Conservation (phyloP, 2,329 filamentous ascomycete genomes). For the Colletotrichum lentis region DNA sequence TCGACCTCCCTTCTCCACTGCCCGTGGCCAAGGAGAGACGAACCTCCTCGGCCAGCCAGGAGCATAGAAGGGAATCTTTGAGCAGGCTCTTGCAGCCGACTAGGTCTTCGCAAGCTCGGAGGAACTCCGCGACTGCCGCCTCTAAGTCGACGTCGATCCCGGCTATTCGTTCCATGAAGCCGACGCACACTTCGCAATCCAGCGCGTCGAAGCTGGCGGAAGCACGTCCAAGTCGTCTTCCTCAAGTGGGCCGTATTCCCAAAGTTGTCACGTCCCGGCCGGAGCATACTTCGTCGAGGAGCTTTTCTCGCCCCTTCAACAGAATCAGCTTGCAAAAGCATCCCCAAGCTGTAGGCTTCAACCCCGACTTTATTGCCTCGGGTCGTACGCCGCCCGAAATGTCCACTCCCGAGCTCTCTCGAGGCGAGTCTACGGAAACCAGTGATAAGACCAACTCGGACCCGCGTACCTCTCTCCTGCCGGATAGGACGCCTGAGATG, state of each 20-base stretch:
- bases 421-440: constrained; percentile 48
- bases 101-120: constrained; percentile 33
- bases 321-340: constrained; percentile 58
- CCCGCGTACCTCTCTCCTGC: constrained; percentile 45
- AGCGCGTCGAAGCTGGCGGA: constrained; percentile 27
- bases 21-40: constrained; percentile 27
- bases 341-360: constrained; percentile 41
- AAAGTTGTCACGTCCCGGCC: constrained; percentile 76
- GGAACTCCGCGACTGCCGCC: constrained; percentile 26
- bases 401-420: constrained; percentile 51
- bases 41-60: constrained; percentile 30
- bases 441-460: constrained; percentile 46
- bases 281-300: constrained; percentile 74
- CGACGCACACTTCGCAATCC: constrained; percentile 23
- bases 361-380: constrained; percentile 51
- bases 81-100: constrained; percentile 29
- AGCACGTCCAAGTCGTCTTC: constrained; percentile 69
- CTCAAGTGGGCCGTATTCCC: constrained; percentile 86
- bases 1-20: constrained; percentile 38
- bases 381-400: constrained; percentile 56
- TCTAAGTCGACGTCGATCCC: constrained; percentile 29
- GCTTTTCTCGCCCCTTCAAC: constrained; percentile 86
- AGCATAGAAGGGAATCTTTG: constrained; percentile 28
- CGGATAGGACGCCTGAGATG: constrained; percentile 45
- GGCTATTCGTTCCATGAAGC: constrained; percentile 34